Evolutionary conservation across 2,329 filamentous ascomycete species (phyloP), one percentile per base, ranked within the genome.

Genomic region (Aspergillus arachidicola): DNA sequence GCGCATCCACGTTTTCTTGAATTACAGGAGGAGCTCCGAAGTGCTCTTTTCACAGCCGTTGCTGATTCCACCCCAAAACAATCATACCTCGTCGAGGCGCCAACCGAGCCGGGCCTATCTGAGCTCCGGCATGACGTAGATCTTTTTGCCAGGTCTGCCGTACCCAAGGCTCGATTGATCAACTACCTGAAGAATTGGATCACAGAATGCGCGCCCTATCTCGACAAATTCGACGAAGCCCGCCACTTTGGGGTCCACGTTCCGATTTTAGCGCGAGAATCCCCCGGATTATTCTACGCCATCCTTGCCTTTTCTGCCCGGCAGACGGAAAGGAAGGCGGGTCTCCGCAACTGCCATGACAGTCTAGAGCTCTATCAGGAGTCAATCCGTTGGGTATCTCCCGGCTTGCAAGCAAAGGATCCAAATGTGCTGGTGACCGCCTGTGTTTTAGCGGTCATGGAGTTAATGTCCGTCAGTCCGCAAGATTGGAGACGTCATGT

Each of bases 151-250:
- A 68, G 57, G 23, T 68, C 61, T 3, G 70, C 73, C 14, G 70
- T 81, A n/a, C 72, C 77, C 0, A 73, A 73, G 30, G 72, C 75
- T 9, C 69, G 74, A 14, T 65, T 79, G 23, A 66, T 81, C 23
- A 71, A 75, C 30, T 81, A 80, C 45, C 68, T 83, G 11, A 78
- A 81, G 45, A 80, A 84, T 30, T 86, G 43, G 68, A 69, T 64
- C 14, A 60, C 58, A 2, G 65, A 66, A 53, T 72, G 70, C 14
- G 70, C 70, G 0, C 70, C 69, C 0, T 65, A 82, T 77, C 78
- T 87, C 3, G 85, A 87, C 67, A 86, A 85, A 68, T 85, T 85
- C 48, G 84, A 87, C 61, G 75, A 79, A 43, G 74, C 80, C 5
- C 80, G 82, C 3, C 79, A 82, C 65, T 86, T 86, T 62, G 82